Conservation (phyloP, 2,329 filamentous ascomycete genomes). For the Colletotrichum tabaci region DNA sequence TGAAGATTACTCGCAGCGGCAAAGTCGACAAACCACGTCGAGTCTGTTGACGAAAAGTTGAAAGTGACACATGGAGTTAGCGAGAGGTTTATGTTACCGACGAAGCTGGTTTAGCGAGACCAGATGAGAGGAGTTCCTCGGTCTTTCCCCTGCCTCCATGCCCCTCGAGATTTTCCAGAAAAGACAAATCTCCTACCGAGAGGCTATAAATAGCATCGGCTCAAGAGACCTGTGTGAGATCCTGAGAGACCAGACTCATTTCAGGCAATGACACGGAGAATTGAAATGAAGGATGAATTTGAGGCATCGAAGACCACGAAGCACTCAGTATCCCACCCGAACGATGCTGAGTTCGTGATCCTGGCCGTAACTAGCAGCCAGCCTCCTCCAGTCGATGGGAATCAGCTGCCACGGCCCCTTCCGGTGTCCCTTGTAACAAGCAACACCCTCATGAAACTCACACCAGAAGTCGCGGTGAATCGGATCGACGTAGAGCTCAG, state of each 20-base stretch:
- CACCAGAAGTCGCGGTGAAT: slow-evolving; percentile 58
- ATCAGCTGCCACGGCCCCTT: slow-evolving; percentile 43
- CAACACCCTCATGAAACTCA: slow-evolving; percentile 54
- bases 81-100: not conserved
- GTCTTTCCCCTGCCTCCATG: too few species aligned
- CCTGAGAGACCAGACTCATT: not conserved
- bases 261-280: not conserved
- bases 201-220: not conserved
- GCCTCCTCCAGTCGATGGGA: slow-evolving; percentile 52
- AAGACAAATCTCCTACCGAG: not conserved
- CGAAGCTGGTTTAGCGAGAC: too few species aligned
- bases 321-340: slow-evolving; percentile 28
- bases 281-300: not conserved
- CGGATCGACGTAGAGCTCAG: slow-evolving; percentile 55
- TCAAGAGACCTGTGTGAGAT: too few species aligned
- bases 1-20: not conserved
- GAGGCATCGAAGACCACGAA: not conserved
- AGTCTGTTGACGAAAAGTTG: not conserved
- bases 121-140: too few species aligned
- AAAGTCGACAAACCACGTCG: not conserved
- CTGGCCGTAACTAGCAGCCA: slow-evolving; percentile 45
- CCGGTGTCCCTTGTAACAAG: slow-evolving; percentile 35
- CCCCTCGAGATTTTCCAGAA: not conserved
- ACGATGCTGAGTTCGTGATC: slow-evolving; percentile 44
- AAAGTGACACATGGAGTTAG: too few species aligned